Base-by-base conservation (phyloP, 1,139 yeast species). In the Geotrichum citri-aurantii region DNA sequence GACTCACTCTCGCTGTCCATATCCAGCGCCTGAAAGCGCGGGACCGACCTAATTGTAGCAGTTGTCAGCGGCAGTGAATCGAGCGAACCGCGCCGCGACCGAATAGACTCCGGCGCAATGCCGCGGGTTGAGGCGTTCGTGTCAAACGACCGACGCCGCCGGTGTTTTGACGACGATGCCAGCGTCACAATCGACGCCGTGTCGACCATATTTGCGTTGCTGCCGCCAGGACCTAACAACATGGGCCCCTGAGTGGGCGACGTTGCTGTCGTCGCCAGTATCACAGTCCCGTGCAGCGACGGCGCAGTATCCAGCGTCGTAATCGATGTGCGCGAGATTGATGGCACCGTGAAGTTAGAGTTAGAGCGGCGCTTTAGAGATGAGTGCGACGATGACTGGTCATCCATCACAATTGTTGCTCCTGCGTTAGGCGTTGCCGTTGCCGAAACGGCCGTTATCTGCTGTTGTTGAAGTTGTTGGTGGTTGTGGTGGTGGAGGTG, bases 81-180 rank as follows among this genome's bases (percentile, higher is more conserved):
- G 19, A 65, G 57, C 26, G 69, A 66, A 37, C 65, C 69, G 42
- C 64, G 60, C 31, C 71, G 63, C 10, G 70, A 65, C 26, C 68
- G 61, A 12, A 73, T 56, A n/a, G 71, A 66, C 52, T 71, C 76
- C 10, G 76, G 75, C 1, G 75, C 74, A 49, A 73, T 65, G 11
- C 74, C 77, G 50, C 70, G 65, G 8, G 73, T 73, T 24, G 73
- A 68, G n/a, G 76, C 76, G 62, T 73, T 73, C 21, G 76, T 73
- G 60, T 73, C 77, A 47, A 73, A 66, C 10, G 75, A 71, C 42
- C 71, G 64, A 48, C 76, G 65, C 19, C 73, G 65, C 33, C 67
- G 68, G 55, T 72, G 70, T 60, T 71, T 71, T 24, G 76, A 71
- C 26, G 75, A 72, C 24, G 74, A 69, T 21, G 77, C 77, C 46